Percentiles rank a stretch among this genome's conserved stretches.
Conservation (phyloP, 768 basidiomycete genomes). For the Chalciporus pseudorubinellus region DNA sequence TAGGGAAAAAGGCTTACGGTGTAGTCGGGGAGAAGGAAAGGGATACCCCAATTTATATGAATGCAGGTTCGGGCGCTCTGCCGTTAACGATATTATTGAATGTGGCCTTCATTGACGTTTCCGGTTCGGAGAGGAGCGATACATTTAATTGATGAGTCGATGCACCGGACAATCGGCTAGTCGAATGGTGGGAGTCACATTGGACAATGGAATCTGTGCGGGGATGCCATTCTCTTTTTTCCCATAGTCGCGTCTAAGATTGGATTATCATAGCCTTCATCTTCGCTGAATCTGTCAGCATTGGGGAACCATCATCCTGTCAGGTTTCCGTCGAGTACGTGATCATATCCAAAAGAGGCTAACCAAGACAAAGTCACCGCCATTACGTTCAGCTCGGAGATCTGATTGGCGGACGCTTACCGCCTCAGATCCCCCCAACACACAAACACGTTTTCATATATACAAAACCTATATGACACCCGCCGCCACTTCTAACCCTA, state of each 20-base stretch:
- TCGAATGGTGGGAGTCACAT: not conserved
- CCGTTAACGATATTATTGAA: constrained; percentile 15
- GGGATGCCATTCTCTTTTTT: not conserved
- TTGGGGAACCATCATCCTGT: not conserved
- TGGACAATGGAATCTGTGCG: not conserved
- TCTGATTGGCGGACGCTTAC: no score
- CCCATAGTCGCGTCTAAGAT: no score
- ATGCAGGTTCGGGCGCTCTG: constrained; percentile 7
- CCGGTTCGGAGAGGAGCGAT: not conserved
- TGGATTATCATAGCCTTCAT: no score
- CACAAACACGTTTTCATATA: no score
- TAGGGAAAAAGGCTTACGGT: not conserved
- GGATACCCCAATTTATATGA: constrained; percentile 21
- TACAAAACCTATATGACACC: not conserved
- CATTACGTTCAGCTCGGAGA: not conserved
- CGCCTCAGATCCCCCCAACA: no score
- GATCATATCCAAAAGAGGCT: not conserved
- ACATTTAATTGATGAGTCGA: not conserved
- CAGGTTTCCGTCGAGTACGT: not conserved
- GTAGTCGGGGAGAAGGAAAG: not conserved
- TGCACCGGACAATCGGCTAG: no score
- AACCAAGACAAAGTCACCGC: not conserved
- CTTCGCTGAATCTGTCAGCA: no score
- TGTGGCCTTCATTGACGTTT: not conserved
- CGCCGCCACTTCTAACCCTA: not conserved